Conservation (phyloP, 306 rosid species). For the Datisca glomerata region DNA sequence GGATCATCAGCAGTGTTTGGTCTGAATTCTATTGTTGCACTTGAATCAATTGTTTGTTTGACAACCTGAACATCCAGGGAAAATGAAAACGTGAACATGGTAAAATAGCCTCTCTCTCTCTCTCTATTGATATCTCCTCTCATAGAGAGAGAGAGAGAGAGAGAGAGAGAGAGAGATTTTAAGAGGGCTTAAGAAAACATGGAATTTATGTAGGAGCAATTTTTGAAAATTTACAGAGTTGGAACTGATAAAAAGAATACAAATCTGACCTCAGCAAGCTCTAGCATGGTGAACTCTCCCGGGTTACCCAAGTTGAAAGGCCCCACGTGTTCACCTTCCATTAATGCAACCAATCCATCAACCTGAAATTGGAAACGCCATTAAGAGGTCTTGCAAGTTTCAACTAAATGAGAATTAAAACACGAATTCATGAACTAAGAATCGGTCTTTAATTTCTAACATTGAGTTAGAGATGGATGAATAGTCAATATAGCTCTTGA, state of each 20-base stretch:
- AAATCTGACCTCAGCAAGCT: constrained; percentile 70
- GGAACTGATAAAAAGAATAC: background rate
- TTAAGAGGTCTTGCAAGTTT: no score
- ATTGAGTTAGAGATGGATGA: no score
- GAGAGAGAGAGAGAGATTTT: no score
- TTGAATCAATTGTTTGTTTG: constrained; percentile 84
- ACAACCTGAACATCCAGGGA: constrained; percentile 53
- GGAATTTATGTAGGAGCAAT: no score
- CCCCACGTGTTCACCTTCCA: constrained; percentile 86
- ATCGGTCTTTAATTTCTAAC: no score
- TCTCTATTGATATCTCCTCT: background rate
- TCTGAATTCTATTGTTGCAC: constrained; percentile 76
- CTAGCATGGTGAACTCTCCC: constrained; percentile 93
- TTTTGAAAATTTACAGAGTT: no score
- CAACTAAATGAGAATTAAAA: no score
- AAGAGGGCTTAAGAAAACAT: no score
- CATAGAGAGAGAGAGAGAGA: no score
- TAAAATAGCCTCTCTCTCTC: background rate
- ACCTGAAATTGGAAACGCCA: constrained; percentile 34
- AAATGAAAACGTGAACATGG: background rate
- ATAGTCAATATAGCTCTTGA: no score
- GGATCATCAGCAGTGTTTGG: constrained; percentile 98
- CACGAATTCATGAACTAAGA: no score
- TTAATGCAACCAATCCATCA: constrained; percentile 68
- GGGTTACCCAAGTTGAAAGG: constrained; percentile 95